phyloP scores from a whole-genome alignment of 2,329 filamentous ascomycete genomes.

The Geoglossum cookeanum region DNA sequence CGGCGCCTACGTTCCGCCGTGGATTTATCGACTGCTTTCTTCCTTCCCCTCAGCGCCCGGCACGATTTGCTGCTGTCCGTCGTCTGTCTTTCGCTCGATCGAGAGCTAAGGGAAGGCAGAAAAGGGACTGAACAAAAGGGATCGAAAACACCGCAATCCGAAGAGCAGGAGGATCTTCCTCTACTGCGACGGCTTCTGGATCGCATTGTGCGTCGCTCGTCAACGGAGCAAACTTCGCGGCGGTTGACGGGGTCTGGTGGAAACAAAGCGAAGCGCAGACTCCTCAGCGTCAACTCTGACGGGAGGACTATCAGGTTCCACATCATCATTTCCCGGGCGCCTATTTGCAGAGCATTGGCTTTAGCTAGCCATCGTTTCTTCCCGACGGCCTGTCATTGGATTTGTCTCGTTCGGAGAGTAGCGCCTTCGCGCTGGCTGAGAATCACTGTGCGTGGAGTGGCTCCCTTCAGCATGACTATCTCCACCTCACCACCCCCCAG shows the following conservation, averaged over 20 bases:
- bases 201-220: not conserved
- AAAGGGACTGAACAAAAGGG: no score
- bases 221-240: no score
- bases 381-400: not conserved
- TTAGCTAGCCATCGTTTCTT: not conserved
- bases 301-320: not conserved
- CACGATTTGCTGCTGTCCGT: not conserved
- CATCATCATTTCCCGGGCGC: not conserved
- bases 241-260: no score
- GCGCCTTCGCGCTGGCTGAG: slow-evolving; percentile 2
- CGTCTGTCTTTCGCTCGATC: not conserved
- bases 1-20: not conserved
- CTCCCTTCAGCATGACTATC: not conserved
- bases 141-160: not conserved
- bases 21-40: not conserved
- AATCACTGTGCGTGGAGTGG: not conserved
- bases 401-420: not conserved
- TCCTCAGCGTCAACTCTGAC: not conserved
- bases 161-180: not conserved
- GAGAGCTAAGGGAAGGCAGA: not conserved
- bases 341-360: slow-evolving; percentile 1
- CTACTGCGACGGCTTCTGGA: not conserved
- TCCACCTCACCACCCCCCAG: not conserved
- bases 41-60: not conserved
- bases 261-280: not conserved